phyloP scores from a whole-genome alignment of 805 yeast genomes.

The Metschnikowia rubicola region DNA sequence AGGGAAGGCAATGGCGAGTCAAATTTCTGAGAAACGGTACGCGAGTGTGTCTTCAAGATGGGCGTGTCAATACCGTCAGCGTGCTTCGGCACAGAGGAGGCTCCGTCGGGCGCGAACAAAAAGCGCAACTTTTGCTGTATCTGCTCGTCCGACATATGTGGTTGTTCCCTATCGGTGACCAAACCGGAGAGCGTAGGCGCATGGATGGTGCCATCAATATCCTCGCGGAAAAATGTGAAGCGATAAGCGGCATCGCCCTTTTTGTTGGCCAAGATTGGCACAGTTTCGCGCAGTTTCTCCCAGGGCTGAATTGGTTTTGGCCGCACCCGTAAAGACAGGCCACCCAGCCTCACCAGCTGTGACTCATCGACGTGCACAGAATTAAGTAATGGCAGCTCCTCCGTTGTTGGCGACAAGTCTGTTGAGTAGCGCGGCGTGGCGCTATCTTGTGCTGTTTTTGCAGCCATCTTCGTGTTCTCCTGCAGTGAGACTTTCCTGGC shows the following conservation, averaged over 20 bases:
- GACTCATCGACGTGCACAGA: constrained; percentile 31
- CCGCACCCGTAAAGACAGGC: constrained; percentile 51
- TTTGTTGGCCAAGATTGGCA: constrained; percentile 27
- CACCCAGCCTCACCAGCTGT: constrained; percentile 37
- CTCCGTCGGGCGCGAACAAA: constrained; percentile 6
- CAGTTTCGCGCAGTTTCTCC: constrained; percentile 40
- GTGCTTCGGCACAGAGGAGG: constrained; percentile 1
- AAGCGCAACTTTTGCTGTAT: constrained; percentile 7
- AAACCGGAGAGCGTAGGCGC: constrained; percentile 85
- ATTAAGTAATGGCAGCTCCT: constrained; percentile 30
- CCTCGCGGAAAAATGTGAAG: constrained; percentile 90
- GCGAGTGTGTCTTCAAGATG: not conserved
- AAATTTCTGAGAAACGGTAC: constrained; percentile 2
- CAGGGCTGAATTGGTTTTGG: constrained; percentile 78
- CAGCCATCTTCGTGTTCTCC: not conserved
- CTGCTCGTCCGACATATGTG: constrained; percentile 11
- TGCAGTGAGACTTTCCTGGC: constrained; percentile 14
- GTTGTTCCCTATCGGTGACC: constrained; percentile 10
- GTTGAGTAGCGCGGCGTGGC: no score
- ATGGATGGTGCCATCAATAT: constrained; percentile 83
- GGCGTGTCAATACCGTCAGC: not conserved
- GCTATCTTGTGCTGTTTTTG: not conserved
- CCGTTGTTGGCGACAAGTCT: constrained; percentile 17
- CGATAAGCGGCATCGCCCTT: constrained; percentile 42
- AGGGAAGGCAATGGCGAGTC: constrained; percentile 6